Conservation (phyloP, 495 filamentous ascomycete species). For the Alectoria sarmentosa region DNA sequence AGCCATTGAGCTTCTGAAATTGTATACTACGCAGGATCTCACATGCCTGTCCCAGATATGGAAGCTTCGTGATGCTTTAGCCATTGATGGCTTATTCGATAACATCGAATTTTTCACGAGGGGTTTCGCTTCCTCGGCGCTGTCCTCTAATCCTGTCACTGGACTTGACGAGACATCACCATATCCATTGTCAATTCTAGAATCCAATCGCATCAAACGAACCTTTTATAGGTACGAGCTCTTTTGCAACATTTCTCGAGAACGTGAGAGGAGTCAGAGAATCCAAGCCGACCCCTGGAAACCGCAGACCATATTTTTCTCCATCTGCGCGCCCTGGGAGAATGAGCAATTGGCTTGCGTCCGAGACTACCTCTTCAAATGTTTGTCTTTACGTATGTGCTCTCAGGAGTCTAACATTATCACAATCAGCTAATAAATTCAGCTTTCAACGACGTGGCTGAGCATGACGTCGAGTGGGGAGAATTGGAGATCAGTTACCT, state of each 20-base stretch:
- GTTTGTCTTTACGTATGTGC: background rate
- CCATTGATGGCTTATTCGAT: background rate
- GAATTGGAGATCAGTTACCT: background rate
- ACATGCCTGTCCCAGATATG: background rate
- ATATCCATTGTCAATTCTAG: background rate
- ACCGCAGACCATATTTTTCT: background rate
- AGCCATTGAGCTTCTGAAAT: background rate
- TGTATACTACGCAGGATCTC: background rate
- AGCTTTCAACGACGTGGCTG: constrained; percentile 14
- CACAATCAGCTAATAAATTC: background rate
- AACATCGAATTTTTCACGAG: background rate
- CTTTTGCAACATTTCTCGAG: constrained; percentile 7
- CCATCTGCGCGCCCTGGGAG: constrained; percentile 1
- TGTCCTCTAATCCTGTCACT: background rate
- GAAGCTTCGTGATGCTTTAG: background rate
- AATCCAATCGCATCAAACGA: background rate
- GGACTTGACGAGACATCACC: background rate
- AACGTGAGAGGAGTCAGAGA: too few relatives aligned
- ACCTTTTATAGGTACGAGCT: constrained; percentile 11
- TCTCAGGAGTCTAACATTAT: background rate
- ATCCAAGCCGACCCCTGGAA: too few relatives aligned
- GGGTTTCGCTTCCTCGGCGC: background rate
- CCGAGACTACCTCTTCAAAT: constrained; percentile 1
- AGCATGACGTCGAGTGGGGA: constrained; percentile 6
- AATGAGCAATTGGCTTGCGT: constrained; percentile 6